Evolutionary conservation across 371 early-diverging fungal species (phyloP).

Genomic region (Mortierella sp.): DNA sequence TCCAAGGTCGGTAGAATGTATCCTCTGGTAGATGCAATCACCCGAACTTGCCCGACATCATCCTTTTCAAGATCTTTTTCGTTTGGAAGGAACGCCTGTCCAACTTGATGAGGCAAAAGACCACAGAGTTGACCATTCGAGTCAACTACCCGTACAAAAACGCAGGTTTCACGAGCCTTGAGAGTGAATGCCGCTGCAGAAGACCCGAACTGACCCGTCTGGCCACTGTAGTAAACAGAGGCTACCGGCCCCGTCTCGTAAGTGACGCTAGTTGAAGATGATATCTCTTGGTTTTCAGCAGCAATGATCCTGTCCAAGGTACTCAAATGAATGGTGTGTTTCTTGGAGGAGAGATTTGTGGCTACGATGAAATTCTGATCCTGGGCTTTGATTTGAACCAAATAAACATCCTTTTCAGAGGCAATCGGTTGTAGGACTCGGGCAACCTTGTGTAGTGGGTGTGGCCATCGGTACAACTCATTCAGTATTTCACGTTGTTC

Average conservation of each 20-base stretch:
- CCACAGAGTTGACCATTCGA: slow-evolving; percentile 23
- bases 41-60: background rate
- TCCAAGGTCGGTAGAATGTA: slow-evolving; percentile 31
- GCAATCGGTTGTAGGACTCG: slow-evolving; percentile 57
- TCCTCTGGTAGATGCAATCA: slow-evolving; percentile 27
- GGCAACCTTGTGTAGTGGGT: slow-evolving; percentile 55
- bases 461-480: slow-evolving; percentile 48
- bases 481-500: slow-evolving; percentile 15
- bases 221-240: slow-evolving; percentile 29
- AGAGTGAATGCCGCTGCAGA: slow-evolving; percentile 29
- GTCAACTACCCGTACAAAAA: slow-evolving; percentile 39
- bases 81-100: background rate
- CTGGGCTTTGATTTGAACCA: slow-evolving; percentile 49
- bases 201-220: slow-evolving; percentile 33
- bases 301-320: slow-evolving; percentile 27
- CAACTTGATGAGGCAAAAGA: background rate
- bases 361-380: slow-evolving; percentile 55
- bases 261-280: too few species aligned
- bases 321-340: slow-evolving; percentile 55
- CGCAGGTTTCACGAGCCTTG: slow-evolving; percentile 24
- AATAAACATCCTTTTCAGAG: slow-evolving; percentile 56
- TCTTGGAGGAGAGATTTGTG: slow-evolving; percentile 58
- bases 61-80: background rate
- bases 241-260: background rate
- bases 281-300: slow-evolving; percentile 1